Evolutionary conservation across 345 rosid genomes (phyloP).

Genomic region (Erysimum cheiranthoides): DNA sequence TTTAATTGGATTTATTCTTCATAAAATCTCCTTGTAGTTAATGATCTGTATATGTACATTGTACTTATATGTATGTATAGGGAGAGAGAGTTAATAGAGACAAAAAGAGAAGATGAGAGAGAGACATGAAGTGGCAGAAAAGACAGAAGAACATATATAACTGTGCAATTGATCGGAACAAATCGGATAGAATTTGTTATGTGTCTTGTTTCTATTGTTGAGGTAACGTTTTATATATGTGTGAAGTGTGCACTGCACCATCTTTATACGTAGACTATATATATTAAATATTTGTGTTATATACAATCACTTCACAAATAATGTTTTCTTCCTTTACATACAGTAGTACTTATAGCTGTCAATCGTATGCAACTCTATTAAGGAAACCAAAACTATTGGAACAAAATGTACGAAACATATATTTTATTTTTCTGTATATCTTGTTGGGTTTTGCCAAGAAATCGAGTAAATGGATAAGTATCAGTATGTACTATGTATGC

Average conservation of each 20-base stretch:
- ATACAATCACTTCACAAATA: background rate
- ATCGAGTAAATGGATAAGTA: background rate
- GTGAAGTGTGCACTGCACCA: slow-evolving; percentile 35
- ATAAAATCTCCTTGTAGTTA: slow-evolving; percentile 9
- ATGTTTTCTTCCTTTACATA: slow-evolving; percentile 1
- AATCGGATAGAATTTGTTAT: slow-evolving; percentile 50
- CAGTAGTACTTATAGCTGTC: slow-evolving; percentile 24
- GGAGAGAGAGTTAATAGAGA: slow-evolving; percentile 33
- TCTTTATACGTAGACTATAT: slow-evolving; percentile 19
- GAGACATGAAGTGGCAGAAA: slow-evolving; percentile 40
- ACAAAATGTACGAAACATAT: background rate
- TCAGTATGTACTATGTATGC: background rate
- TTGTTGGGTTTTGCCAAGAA: background rate
- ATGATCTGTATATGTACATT: background rate
- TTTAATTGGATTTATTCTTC: slow-evolving; percentile 19
- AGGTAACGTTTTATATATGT: slow-evolving; percentile 29
- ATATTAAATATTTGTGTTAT: slow-evolving; percentile 5
- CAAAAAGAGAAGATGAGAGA: slow-evolving; percentile 40
- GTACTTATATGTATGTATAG: background rate
- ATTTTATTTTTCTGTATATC: background rate
- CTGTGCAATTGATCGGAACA: slow-evolving; percentile 46
- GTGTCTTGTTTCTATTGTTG: slow-evolving; percentile 44
- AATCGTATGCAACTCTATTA: slow-evolving; percentile 27
- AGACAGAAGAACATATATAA: slow-evolving; percentile 45
- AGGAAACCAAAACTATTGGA: slow-evolving; percentile 33